Percentiles rank a stretch among this genome's conserved stretches.
phyloP scores from a whole-genome alignment of 2,329 filamentous ascomycete genomes.

The Verticillium tricorpus region DNA sequence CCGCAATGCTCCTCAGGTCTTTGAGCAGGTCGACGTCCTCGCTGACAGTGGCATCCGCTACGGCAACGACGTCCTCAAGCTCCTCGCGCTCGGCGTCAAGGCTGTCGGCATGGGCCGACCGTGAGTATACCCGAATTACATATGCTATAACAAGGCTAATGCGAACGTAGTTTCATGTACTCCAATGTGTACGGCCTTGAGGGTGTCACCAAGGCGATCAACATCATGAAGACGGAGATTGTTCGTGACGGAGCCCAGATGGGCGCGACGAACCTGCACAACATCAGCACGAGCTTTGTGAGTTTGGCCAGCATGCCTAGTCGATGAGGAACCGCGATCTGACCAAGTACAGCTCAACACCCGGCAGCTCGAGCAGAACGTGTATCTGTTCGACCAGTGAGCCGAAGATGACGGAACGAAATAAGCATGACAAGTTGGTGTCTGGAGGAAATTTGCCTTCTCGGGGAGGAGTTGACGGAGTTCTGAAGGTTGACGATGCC shows the following conservation, averaged over 20 bases:
- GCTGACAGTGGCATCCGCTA: conserved; percentile 33
- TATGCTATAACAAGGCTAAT: background rate
- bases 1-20: conserved; percentile 30
- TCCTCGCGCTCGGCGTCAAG: conserved; percentile 33
- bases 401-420: no score
- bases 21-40: conserved; percentile 28
- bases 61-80: conserved; percentile 34
- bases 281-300: conserved; percentile 14
- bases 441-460: no score
- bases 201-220: conserved; percentile 40
- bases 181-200: conserved; percentile 43
- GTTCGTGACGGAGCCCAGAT: conserved; percentile 27
- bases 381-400: conserved; percentile 7
- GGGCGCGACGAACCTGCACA: conserved; percentile 22
- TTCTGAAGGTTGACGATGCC: no score
- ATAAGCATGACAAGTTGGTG: no score
- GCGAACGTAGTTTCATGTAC: conserved; percentile 37
- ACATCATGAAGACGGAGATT: conserved; percentile 45
- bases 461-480: no score
- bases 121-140: background rate
- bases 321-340: background rate
- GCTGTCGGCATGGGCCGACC: conserved; percentile 38
- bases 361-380: conserved; percentile 8
- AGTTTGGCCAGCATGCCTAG: background rate
- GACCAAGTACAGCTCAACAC: conserved; percentile 7